Evolutionary conservation across 2,329 filamentous ascomycete genomes (phyloP), one percentile per base, ranked within the genome.

Genomic region (Lecanoromycetidae sp.): DNA sequence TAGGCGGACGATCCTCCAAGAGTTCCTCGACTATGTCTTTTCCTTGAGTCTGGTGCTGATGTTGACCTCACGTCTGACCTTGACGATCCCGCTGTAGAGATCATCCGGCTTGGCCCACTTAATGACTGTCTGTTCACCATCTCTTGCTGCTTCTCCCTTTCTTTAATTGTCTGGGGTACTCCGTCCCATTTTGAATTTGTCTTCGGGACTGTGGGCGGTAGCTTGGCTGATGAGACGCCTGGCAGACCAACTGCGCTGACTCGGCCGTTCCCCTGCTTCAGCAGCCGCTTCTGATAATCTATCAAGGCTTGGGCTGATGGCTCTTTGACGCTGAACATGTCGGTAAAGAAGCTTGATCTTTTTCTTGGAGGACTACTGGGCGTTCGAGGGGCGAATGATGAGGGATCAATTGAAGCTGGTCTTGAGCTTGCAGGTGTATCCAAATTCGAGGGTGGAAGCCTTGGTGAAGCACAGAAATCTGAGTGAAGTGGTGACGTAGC

Each of bases 111-210:
- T 19, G 23, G 23, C 33, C 29, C 30, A 25, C 30, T n/a, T 15
- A 30, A 30, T 32, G 39, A 50, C 26, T 43, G 36, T 9, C 30
- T 46, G 19, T 36, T 45, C 12, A 42, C 23, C 5, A 23, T 27
- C 26, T 56, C 52, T 13, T 53, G 49, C 17, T 53, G 48, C 45
- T 59, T 56, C 22, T 57, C 55, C 46, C 53, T 60, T 12, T 57
- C 52, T 53, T 66, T 69, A 35, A 63, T 53, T 1, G 57, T 51
- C 19, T 68, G 62, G 10, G 71, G 71, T 6, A 74, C 56, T 8
- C 71, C 71, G 53, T 75, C 66, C 71, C 71, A 75, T 57, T 71
- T 74, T 23, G 68, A 68, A 50, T 74, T 75, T 29, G 74, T 71
- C 52, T 68, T 73, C 17, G 71, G 71, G 1, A 74, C 69, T 45